These are phyloP conservation scores for Sanguinoderma infundibulare DNA, from an alignment of 1,284 basidiomycete genomes.

Conservation along the genomic window DNA sequence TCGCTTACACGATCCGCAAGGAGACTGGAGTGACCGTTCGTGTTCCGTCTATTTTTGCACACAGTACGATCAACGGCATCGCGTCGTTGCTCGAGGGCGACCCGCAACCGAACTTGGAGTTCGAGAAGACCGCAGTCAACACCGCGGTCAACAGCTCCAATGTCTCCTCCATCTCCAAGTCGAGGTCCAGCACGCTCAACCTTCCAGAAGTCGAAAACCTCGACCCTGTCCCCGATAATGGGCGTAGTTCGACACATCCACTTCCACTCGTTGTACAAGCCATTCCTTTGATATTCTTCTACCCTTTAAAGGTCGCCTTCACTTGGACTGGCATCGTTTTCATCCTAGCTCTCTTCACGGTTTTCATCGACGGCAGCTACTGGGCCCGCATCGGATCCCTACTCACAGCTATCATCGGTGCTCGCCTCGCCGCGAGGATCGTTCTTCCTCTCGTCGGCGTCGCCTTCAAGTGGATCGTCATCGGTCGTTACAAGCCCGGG, in stretches of 20 bases:
- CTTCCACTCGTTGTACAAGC: constrained; percentile 44
- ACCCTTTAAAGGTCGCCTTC: constrained; percentile 46
- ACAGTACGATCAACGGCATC: constrained; percentile 48
- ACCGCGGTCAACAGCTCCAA: constrained; percentile 11
- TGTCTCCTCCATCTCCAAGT: constrained; percentile 14
- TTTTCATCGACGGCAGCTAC: constrained; percentile 35
- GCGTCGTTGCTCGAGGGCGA: constrained; percentile 40
- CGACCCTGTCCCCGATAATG: constrained; percentile 20
- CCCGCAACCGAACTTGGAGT: constrained; percentile 6
- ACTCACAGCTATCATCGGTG: constrained; percentile 39
- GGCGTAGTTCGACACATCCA: constrained; percentile 42
- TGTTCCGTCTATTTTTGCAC: constrained; percentile 44
- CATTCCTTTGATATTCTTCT: constrained; percentile 47
- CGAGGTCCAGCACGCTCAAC: constrained; percentile 12
- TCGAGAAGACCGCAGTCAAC: constrained; percentile 25
- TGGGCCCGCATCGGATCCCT: constrained; percentile 41
- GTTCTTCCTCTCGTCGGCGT: constrained; percentile 43
- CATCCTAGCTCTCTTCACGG: constrained; percentile 25
- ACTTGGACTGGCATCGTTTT: constrained; percentile 38
- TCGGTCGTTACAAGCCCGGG: constrained; percentile 47
- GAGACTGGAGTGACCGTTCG: constrained; percentile 42
- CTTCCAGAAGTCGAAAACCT: constrained; percentile 17
- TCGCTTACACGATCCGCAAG: constrained; percentile 46
- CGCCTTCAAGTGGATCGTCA: constrained; percentile 49
- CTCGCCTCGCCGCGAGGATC: constrained; percentile 37